Conservation (phyloP, 2,329 filamentous ascomycete species). For the Sporothrix pallida region DNA sequence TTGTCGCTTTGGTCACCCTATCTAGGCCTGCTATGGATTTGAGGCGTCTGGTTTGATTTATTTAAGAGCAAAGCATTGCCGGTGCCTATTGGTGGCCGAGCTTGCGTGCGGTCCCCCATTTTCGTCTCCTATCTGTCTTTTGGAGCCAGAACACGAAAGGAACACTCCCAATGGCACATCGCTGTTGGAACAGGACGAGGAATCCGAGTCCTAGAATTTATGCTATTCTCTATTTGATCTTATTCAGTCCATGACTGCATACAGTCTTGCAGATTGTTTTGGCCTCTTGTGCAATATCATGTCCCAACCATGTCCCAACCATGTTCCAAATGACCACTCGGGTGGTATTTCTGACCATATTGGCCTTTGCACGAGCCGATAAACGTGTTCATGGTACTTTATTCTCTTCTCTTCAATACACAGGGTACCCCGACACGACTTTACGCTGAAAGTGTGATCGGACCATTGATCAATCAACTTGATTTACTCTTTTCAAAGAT, state of each 20-base stretch:
- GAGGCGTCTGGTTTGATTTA: background rate
- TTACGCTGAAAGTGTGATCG: background rate
- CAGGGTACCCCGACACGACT: background rate
- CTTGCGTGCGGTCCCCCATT: background rate
- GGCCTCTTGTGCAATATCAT: too few relatives aligned
- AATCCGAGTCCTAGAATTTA: background rate
- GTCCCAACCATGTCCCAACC: too few relatives aligned
- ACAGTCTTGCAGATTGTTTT: too few relatives aligned
- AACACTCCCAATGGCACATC: background rate
- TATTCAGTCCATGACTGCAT: too few relatives aligned
- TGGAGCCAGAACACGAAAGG: too few relatives aligned
- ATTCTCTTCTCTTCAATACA: background rate
- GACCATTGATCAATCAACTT: background rate
- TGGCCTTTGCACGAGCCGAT: background rate
- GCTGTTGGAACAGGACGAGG: background rate
- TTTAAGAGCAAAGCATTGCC: too few relatives aligned
- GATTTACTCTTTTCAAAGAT: background rate
- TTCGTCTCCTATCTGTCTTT: background rate
- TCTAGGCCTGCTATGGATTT: slow-evolving; percentile 2
- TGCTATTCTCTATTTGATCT: too few relatives aligned
- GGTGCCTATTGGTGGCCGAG: background rate
- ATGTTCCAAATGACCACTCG: background rate
- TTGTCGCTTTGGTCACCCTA: background rate
- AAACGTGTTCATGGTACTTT: background rate
- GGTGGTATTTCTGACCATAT: background rate